phyloP scores from a whole-genome alignment of 2,329 filamentous ascomycete genomes.

The Aspergillus sp. region DNA sequence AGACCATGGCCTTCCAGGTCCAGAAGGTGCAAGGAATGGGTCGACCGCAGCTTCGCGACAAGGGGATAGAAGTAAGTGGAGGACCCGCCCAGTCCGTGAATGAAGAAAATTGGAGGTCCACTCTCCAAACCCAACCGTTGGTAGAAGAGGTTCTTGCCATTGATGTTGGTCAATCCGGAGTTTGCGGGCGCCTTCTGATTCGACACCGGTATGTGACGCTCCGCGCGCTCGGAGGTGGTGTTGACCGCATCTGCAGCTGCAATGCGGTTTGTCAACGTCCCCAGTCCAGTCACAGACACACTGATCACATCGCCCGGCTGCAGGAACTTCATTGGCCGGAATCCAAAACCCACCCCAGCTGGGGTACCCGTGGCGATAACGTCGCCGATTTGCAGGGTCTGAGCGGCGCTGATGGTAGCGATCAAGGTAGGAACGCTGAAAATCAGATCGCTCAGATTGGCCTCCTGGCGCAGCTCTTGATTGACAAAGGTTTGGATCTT shows the following conservation, averaged over 20 bases:
- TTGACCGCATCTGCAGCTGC: slow-evolving; percentile 23
- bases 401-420: slow-evolving; percentile 48
- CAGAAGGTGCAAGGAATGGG: slow-evolving; percentile 43
- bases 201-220: slow-evolving; percentile 17
- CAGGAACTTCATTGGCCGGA: slow-evolving; percentile 44
- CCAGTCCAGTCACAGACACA: slow-evolving; percentile 44
- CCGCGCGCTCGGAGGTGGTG: slow-evolving; percentile 28
- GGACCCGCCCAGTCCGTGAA: slow-evolving; percentile 56
- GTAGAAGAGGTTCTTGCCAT: slow-evolving; percentile 26
- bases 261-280: slow-evolving; percentile 44
- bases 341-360: slow-evolving; percentile 50
- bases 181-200: neutral
- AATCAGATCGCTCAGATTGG: slow-evolving; percentile 50
- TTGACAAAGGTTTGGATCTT: slow-evolving; percentile 50
- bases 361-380: slow-evolving; percentile 52
- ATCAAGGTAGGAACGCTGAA: slow-evolving; percentile 50
- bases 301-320: slow-evolving; percentile 43
- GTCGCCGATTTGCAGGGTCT: slow-evolving; percentile 53
- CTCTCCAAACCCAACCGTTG: slow-evolving; percentile 25
- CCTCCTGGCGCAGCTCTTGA: slow-evolving; percentile 51
- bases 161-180: too few species aligned
- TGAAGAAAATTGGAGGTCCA: slow-evolving; percentile 45
- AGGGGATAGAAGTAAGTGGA: slow-evolving; percentile 48
- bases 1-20: slow-evolving; percentile 59
- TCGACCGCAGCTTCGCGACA: slow-evolving; percentile 32